These are phyloP conservation scores for Citrus medica DNA, from an alignment of 345 rosid species.

Conservation along the genomic window DNA sequence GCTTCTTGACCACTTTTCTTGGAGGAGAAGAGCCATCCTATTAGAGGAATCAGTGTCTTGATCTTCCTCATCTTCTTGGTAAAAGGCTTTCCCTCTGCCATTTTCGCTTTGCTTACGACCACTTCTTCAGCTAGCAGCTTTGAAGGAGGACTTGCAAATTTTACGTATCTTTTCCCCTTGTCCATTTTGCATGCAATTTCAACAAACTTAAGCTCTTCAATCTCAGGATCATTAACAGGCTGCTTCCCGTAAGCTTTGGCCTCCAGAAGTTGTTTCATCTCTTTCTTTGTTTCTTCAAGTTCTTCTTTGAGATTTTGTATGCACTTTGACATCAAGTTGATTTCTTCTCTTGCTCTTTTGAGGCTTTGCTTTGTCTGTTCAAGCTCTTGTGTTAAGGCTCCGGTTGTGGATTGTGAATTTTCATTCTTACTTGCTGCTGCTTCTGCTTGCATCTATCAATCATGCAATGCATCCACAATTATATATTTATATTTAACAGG, in stretches of 20 bases:
- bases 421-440: background rate
- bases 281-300: background rate
- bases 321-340: background rate
- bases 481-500: background rate
- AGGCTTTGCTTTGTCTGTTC: constrained; percentile 1
- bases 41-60: background rate
- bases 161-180: background rate
- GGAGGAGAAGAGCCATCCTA: background rate
- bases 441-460: constrained; percentile 1
- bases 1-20: background rate
- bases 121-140: background rate
- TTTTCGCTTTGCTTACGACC: background rate
- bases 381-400: background rate
- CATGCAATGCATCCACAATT: background rate
- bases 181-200: background rate
- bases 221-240: background rate
- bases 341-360: background rate
- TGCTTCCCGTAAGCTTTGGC: background rate
- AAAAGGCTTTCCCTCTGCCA: background rate
- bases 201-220: constrained; percentile 5
- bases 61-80: background rate
- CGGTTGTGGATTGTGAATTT: background rate
- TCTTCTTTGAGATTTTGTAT: background rate
- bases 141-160: constrained; percentile 1
- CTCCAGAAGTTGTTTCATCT: background rate